Base-by-base conservation (phyloP, 768 basidiomycete species). In the Lentinula sp. region DNA sequence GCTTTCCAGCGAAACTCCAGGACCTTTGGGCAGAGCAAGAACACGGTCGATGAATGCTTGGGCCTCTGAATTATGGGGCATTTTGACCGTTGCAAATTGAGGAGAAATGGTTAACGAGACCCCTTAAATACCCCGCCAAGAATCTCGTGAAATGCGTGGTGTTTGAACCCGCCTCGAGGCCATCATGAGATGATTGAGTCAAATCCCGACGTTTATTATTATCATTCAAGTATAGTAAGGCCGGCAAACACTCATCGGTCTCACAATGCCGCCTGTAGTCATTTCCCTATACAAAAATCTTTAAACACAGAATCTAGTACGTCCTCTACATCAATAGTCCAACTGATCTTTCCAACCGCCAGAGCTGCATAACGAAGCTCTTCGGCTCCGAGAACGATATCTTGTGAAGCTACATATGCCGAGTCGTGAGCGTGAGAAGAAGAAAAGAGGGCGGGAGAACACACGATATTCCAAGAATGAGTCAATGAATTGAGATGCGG, bases 231-330 rank as follows among this genome's bases (percentile, higher is more conserved):
- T 16, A n/a, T 16, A 1, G 21, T 23, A 9, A 28, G 28, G 28
- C 28, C 2, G 28, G 28, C 28, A 28, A 28, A 28, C 3, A 28
- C 28, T 7, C 45, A 46, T 23, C 8, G 45, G n/a, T 46, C n/a
- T n/a, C 16, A 46, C 15, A 7, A 16, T 46, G 45, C 21, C 45
- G 45, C n/a, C 45, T 48, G 9, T 11, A 18, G 40, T 74, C 65
- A 92, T 75, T 95, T 93, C 40, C 93, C 93, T 56, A 95, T 91
- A 68, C 94, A 96, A 71, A 96, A 96, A 55, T 91, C 88, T 37
- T 80, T 78, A 69, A 96, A 96, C 28, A 96, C 81, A 18, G 83
- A 82, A 61, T 93, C 92, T 21, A 96, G 71, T 7, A 95, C 78
- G 62, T 95, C 92, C 66, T 96, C 94, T 11, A 87, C 84, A 50